These are phyloP conservation scores for Candida yuanshanica DNA, from an alignment of 805 yeast species.

Conservation along the genomic window DNA sequence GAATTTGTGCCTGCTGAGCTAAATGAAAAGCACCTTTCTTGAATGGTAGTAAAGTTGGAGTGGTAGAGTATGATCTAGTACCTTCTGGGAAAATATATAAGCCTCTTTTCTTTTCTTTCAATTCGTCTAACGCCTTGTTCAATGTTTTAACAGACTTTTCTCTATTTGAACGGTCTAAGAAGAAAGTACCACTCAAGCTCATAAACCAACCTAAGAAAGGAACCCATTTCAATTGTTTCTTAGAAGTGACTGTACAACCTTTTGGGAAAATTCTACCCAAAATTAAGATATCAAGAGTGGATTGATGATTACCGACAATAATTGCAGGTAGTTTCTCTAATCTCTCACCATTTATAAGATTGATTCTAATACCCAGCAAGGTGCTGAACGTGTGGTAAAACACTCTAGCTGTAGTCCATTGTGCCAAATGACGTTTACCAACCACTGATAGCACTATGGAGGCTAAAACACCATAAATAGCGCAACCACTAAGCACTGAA, in stretches of 20 bases:
- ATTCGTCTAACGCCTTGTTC: constrained; percentile 55
- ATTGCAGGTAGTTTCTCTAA: constrained; percentile 66
- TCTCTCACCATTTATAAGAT: constrained; percentile 59
- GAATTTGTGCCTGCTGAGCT: constrained; percentile 88
- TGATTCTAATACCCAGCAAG: constrained; percentile 64
- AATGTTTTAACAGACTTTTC: constrained; percentile 72
- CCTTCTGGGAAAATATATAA: constrained; percentile 97
- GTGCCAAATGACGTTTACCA: constrained; percentile 77
- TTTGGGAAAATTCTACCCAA: constrained; percentile 83
- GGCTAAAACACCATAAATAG: constrained; percentile 71
- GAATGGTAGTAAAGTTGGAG: constrained; percentile 73
- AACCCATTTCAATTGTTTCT: constrained; percentile 71
- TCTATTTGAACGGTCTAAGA: constrained; percentile 77
- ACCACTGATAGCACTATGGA: constrained; percentile 59
- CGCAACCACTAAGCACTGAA: constrained; percentile 49
- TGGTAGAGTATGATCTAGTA: constrained; percentile 74
- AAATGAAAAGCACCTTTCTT: constrained; percentile 98
- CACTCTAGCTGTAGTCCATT: constrained; percentile 84
- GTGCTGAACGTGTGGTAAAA: constrained; percentile 59
- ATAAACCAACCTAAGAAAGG: constrained; percentile 98
- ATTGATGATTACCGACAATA: constrained; percentile 84
- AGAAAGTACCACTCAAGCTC: constrained; percentile 85
- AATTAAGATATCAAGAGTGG: constrained; percentile 76
- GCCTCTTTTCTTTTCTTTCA: constrained; percentile 62
- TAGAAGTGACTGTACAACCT: constrained; percentile 89